Evolutionary conservation across 768 basidiomycete species (phyloP), one percentile per base, ranked within the genome.

Genomic region (Pleurotus giganteus): DNA sequence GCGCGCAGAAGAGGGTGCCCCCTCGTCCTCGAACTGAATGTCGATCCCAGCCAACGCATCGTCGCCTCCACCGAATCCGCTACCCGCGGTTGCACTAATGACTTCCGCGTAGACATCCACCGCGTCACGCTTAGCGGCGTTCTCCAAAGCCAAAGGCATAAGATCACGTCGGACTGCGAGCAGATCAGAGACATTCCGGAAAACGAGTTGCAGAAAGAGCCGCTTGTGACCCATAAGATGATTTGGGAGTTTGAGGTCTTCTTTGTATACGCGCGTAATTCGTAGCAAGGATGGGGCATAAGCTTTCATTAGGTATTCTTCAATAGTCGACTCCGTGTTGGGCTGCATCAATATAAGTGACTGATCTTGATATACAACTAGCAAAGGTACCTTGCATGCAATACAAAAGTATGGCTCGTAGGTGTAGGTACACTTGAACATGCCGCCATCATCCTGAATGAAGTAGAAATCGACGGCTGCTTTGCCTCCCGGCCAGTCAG

Each of bases 41-140:
- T 85, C 82, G 68, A 84, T 83, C 55, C 75, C 77, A 2, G 85
- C 82, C 17, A 36, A 11, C 29, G 32, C 49, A 26, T 37, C 49
- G 17, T 37, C 49, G 12, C 29, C 19, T 4, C 34, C n/a, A n/a
- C n/a, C 3, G 34, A 23, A 4, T 17, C 21, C 31, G 6, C 13
- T 31, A 28, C 78, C 79, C 3, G 90, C 81, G 0, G 94, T 85
- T 4, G 85, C 86, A 58, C 83, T 88, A 58, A 99, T 84, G 19
- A 98, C 94, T 63, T 99, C 97, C 2, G 97, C 97, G 64, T 98
- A 99, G 3, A 94, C 94, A 68, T 98, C 97, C 11, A 98, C 88
- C 0, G 97, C 96, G 62, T 91, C 89, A 23, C 95, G 85, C 72
- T 96, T 97, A 3, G 93, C 89, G 55, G 89, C 82, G 58, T 99